A percentile compares a stretch with the other conserved stretches of the same genome.
These are phyloP conservation scores for Apocynum venetum DNA, from an alignment of 257 asterid genomes.

Conservation along the genomic window DNA sequence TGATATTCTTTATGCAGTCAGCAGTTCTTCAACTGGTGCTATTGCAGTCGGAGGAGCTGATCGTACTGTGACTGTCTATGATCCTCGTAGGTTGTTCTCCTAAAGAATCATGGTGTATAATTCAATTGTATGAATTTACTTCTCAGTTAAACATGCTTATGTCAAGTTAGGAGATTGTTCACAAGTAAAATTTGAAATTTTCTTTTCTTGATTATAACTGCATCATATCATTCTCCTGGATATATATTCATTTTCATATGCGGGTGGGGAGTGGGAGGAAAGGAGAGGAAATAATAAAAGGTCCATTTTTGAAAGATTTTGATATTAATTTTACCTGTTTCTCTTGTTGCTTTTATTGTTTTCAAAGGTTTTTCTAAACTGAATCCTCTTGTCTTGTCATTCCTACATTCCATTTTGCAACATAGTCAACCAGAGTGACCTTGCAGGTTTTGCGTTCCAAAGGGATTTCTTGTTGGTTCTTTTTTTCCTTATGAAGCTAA, in stretches of 20 bases:
- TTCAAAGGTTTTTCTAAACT: not conserved
- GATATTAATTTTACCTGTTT: not conserved
- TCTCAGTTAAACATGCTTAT: not conserved
- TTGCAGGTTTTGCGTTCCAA: not conserved
- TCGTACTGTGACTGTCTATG: constrained; percentile 81
- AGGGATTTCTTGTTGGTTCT: not conserved
- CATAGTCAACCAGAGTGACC: not conserved
- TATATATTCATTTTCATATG: not conserved
- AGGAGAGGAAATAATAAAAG: not conserved
- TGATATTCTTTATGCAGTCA: constrained; percentile 63
- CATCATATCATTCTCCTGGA: not conserved
- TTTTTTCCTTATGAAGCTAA: not conserved
- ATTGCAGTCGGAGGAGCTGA: constrained; percentile 90
- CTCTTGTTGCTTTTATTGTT: not conserved
- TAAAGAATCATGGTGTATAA: not conserved
- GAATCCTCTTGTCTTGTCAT: not conserved
- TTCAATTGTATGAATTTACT: not conserved
- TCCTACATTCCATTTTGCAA: not conserved
- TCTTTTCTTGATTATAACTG: not conserved
- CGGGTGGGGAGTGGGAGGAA: not conserved
- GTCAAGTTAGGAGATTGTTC: not conserved
- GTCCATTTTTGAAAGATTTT: not conserved
- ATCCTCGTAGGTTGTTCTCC: constrained; percentile 75
- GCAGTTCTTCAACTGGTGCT: constrained; percentile 62
- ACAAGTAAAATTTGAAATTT: not conserved